Evolutionary conservation across 495 filamentous ascomycete genomes (phyloP).

Genomic region (Clohesyomyces aquaticus): DNA sequence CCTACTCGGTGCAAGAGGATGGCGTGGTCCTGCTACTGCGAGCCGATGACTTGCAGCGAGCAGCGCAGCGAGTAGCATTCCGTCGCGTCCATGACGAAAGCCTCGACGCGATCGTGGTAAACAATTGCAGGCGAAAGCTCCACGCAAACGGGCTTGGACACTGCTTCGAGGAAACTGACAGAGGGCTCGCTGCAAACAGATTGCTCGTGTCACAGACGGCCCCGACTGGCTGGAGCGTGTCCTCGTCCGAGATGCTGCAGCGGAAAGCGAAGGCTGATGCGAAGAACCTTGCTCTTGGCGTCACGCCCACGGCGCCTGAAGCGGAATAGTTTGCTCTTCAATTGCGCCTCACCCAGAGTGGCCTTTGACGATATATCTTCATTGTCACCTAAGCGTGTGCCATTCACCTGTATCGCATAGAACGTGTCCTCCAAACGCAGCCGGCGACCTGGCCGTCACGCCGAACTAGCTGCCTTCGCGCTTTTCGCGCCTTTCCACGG

Average conservation of each 20-base stretch:
- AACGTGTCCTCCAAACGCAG: too few relatives aligned
- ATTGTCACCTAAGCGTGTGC: too few relatives aligned
- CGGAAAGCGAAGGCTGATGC: neutral
- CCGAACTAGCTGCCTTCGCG: neutral
- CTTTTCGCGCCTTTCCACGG: too few relatives aligned
- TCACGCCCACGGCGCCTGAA: constrained; percentile 13
- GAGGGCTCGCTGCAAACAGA: neutral
- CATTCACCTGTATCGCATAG: too few relatives aligned
- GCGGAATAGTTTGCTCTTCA: constrained; percentile 2
- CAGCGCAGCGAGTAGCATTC: too few relatives aligned
- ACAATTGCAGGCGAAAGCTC: neutral
- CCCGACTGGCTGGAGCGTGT: neutral
- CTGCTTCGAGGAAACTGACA: neutral
- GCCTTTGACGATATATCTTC: neutral
- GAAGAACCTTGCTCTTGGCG: constrained; percentile 1
- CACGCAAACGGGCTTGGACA: neutral
- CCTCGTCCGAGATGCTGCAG: neutral
- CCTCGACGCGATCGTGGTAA: constrained; percentile 4
- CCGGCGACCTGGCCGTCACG: neutral
- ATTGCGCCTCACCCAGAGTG: neutral
- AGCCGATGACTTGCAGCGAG: constrained; percentile 27
- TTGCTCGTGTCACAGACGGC: neutral
- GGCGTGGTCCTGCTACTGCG: constrained; percentile 8
- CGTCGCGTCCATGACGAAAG: constrained; percentile 6
- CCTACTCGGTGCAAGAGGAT: constrained; percentile 8